Base-by-base conservation (phyloP, 1,284 basidiomycete genomes). In the Rhodotorula sp. region DNA sequence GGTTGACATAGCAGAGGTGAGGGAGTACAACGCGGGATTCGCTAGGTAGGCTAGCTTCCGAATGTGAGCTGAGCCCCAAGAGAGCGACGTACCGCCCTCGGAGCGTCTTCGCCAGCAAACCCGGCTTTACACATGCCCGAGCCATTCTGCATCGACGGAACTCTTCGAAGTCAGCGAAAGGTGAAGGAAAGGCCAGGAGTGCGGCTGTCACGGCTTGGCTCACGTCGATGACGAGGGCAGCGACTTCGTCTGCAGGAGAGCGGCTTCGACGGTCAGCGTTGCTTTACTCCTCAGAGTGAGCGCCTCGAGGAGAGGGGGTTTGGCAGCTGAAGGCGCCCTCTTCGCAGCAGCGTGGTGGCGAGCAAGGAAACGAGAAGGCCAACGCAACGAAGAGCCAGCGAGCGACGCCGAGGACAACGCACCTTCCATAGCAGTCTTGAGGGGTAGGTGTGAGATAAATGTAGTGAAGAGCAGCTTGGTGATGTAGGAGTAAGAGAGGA, bases 71-170 rank as follows among this genome's bases (percentile, higher is more conserved):
- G 37, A 42, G 37, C 37, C 37, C 12, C 3, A 12, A 42, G 37
- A 12, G 37, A 42, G 20, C 5, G 29, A 74, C 76, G 59, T 62
- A 89, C 88, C 79, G 88, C 88, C 80, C 88, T 86, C 74, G 88
- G 88, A 76, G 88, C 88, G 81, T 89, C 88, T 80, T 90, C 88
- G 81, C 88, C 89, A 82, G 84, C 85, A 81, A 86, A 95, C 82
- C 91, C 91, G 85, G 91, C 91, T 84, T 93, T 93, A 87, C 90
- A 92, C 90, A 92, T 93, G 82, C 90, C 91, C 48, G 70, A 66
- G 51, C 70, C 70, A 56, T 69, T 69, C 65, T 72, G 60, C 45
- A 4, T 5, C 12, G 10, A 6, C 22, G 12, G 33, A 6, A 49
- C 22, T 17, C 24, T 10, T 17, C 30, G 20, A 29, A 20, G 20